These are phyloP conservation scores for Mycena albidolilacea DNA, from an alignment of 768 basidiomycete species.

Conservation along the genomic window DNA sequence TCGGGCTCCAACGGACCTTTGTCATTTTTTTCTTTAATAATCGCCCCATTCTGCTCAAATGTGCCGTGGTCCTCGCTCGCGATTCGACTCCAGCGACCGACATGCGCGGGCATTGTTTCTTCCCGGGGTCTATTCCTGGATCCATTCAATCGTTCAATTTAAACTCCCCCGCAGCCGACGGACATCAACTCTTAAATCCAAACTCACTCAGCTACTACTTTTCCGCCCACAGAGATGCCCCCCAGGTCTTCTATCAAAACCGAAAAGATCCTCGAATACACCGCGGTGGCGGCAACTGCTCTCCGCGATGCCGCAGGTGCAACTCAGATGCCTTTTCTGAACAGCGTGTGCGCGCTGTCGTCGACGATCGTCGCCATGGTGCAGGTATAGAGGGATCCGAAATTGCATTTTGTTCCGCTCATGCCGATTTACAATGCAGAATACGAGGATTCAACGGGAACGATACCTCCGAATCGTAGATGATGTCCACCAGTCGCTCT, in stretches of 20 bases:
- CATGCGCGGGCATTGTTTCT: no score
- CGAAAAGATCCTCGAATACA: constrained; percentile 13
- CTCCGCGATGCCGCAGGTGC: neutral
- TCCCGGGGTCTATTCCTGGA: no score
- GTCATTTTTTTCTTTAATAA: no score
- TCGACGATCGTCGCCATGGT: constrained; percentile 4
- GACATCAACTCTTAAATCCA: no score
- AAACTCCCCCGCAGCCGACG: no score
- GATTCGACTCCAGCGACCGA: no score
- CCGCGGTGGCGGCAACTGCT: constrained; percentile 1
- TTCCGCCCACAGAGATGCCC: no score
- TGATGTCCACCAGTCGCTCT: neutral
- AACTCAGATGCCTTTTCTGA: constrained; percentile 10
- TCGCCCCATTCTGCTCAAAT: no score
- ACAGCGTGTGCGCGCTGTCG: constrained; percentile 1
- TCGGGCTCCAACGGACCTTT: no score
- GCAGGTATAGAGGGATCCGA: neutral
- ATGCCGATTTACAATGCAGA: neutral
- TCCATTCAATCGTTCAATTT: no score
- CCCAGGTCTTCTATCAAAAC: neutral
- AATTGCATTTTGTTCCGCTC: neutral
- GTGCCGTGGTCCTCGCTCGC: no score
- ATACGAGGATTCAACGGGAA: neutral
- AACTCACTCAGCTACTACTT: no score
- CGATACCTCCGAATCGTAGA: constrained; percentile 17